phyloP scores from a whole-genome alignment of 2,329 filamentous ascomycete genomes.

The Fusarium temperatum region DNA sequence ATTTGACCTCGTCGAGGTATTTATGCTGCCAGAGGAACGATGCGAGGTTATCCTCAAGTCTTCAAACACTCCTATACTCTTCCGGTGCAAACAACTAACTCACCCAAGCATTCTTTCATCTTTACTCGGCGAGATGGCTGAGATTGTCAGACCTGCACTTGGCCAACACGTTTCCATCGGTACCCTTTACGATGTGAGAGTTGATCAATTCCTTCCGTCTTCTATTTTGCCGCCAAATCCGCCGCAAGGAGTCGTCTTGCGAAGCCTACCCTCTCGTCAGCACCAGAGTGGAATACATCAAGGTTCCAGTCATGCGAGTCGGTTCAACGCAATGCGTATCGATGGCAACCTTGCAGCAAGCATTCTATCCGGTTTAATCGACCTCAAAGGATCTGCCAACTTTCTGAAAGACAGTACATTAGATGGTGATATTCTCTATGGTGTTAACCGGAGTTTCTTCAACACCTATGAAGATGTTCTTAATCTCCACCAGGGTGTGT shows the following conservation, averaged over 20 bases:
- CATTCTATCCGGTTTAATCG: neutral
- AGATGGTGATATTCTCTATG: neutral
- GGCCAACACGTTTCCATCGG: constrained; percentile 14
- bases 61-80: neutral
- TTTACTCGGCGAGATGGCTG: neutral
- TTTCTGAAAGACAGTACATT: constrained; percentile 1
- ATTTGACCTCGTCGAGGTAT: neutral
- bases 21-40: neutral
- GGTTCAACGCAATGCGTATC: neutral
- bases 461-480: neutral
- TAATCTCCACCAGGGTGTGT: fast-evolving
- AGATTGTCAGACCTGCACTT: neutral
- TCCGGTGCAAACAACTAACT: too few relatives aligned
- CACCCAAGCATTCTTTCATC: fast-evolving
- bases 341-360: constrained; percentile 12
- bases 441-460: neutral
- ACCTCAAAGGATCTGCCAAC: constrained; percentile 1
- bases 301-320: neutral
- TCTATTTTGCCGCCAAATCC: neutral
- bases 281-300: neutral
- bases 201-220: constrained; percentile 10
- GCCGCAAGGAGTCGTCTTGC: neutral
- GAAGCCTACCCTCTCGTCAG: neutral
- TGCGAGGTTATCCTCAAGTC: too few relatives aligned
- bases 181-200: constrained; percentile 24